Base-by-base conservation (phyloP, 805 yeast genomes). In the Kazachstania bromeliacearum region DNA sequence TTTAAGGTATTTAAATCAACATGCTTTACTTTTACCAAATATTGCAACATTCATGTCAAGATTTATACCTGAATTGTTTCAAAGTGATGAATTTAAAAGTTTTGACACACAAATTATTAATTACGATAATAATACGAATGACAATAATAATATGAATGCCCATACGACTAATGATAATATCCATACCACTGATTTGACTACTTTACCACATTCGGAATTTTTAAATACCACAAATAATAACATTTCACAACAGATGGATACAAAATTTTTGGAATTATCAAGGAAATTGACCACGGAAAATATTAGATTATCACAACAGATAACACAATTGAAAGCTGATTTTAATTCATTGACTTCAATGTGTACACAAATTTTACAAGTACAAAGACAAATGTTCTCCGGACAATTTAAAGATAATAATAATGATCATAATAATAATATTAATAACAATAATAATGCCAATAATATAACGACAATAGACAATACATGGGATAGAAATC, bases 211-310 rank as follows among this genome's bases (percentile, higher is more conserved):
- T 5, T 10, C 23, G 4, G 20, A n/a, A n/a, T n/a, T n/a, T n/a
- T n/a, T n/a, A n/a, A n/a, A 24, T 32, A n/a, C 14, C 23, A 6
- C 35, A 4, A 13, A 17, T 12, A n/a, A 13, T 6, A 23, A 16
- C 13, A 12, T 28, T 7, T 3, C 15, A 18, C 20, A 27, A 8
- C 26, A 24, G 13, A 17, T 36, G 10, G 39, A 36, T 32, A 16
- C 35, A 8, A 36, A 15, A 22, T 19, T 39, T 13, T 31, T 51
- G 18, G 49, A 48, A 27, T 39, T 56, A 10, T 54, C 60, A 4
- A 45, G 48, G 35, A 46, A 52, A 26, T 43, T 55, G 25, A 53
- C 55, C 1, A 48, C 56, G 2, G 60, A 57, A 38, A 56, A 56
- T 40, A 44, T 52, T 10, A 42, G 57, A 28, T 35, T 56, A 17